Evolutionary conservation across 148 eudicot species (phyloP).

Genomic region (Silene latifolia): DNA sequence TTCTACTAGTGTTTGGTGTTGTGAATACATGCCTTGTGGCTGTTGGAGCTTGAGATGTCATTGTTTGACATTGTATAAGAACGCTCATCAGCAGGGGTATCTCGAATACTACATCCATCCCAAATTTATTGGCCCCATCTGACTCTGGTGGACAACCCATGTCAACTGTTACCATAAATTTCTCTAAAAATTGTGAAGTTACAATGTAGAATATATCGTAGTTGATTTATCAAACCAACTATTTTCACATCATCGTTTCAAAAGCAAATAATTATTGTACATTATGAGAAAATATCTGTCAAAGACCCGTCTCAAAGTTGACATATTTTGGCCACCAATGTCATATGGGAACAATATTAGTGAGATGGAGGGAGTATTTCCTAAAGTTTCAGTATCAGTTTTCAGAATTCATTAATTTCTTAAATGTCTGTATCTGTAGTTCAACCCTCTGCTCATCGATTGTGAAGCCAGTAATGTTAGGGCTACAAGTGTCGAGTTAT

Average conservation of each 20-base stretch:
- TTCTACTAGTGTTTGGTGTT: background rate
- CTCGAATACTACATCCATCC: background rate
- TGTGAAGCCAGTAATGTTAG: background rate
- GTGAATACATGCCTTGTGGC: background rate
- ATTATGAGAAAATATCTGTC: background rate
- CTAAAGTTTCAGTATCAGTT: background rate
- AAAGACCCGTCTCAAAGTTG: background rate
- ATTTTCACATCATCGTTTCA: no score
- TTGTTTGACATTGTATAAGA: background rate
- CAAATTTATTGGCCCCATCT: no score
- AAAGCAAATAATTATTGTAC: background rate
- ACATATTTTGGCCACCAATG: background rate
- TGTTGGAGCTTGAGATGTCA: constrained; percentile 1
- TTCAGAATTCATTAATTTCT: background rate
- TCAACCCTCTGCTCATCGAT: background rate
- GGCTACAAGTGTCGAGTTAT: background rate
- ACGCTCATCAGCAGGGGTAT: background rate
- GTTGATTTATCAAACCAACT: no score
- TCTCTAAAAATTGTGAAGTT: no score
- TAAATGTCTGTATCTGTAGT: background rate
- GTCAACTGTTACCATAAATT: no score
- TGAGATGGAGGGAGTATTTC: background rate
- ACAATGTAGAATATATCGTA: no score
- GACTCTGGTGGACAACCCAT: no score
- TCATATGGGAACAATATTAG: background rate